Evolutionary conservation across 331 rosid genomes (phyloP), one percentile per base, ranked within the genome.

Genomic region (Telfairia occidentalis): DNA sequence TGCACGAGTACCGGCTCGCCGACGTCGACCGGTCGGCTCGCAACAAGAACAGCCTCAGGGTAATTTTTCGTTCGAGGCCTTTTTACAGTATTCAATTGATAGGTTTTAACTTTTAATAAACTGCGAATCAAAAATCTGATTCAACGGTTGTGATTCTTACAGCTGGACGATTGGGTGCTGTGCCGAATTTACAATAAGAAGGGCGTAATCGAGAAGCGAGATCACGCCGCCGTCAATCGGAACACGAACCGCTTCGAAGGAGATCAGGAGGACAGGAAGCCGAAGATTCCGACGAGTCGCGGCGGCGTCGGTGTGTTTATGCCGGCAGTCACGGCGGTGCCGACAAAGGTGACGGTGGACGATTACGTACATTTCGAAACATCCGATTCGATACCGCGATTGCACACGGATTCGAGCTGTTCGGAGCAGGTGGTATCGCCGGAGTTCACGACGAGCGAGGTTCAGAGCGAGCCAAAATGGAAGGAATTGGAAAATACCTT

Each of bases 351-450:
- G 30, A 34, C 61, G 4, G 82, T 37, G 61, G 84, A 74, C 45
- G 97, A 95, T 8, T 89, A 75, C 86, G 19, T 85, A 67, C 76
- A 82, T 78, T 90, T 86, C 18, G 96, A 95, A 55, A 73, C 83
- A 18, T 92, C 97, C 7, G 97, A 92, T 66, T 95, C 99, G 2
- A 65, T 92, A 23, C 99, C 96, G 61, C 85, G 89, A 84, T 84
- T 89, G 78, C 96, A 95, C 84, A 87, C 99, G 8, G 99, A 95
- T 52, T 95, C 99, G 21, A 95, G 97, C 84, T 88, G 97, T 52
- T 95, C 99, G 82, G 97, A 91, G 81, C 97, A 92, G 0, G 96
- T 92, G 85, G 99, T 95, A 45, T 95, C 97, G 77, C 96, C 99
- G 61, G 97, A 90, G 80, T 87, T 95, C 64, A 82, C 87, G 0